Conservation (phyloP, 805 yeast species). For the Suhomyces prunicola region DNA sequence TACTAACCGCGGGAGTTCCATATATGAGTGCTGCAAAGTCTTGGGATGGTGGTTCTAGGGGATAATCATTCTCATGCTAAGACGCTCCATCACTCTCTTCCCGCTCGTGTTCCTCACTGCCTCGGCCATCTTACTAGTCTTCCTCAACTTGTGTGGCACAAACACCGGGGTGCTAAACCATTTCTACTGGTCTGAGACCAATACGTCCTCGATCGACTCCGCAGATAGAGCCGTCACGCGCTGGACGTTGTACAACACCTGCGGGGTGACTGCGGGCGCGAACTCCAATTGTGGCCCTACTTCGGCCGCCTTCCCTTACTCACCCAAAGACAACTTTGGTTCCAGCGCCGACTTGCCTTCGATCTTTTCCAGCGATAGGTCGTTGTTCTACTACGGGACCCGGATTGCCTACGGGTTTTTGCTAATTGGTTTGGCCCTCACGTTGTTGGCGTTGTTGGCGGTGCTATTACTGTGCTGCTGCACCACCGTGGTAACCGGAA, state of each 20-base stretch:
- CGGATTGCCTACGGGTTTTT: slow-evolving; percentile 2
- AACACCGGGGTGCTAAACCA: slow-evolving; percentile 17
- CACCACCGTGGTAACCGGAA: slow-evolving; percentile 6
- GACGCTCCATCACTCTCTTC: slow-evolving; percentile 19
- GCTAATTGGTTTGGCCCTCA: slow-evolving; percentile 58
- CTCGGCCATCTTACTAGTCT: slow-evolving; percentile 19
- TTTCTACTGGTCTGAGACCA: slow-evolving; percentile 27
- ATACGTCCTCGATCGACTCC: slow-evolving; percentile 12
- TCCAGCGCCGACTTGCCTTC: background rate
- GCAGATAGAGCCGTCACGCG: slow-evolving; percentile 13
- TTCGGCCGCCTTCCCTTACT: slow-evolving; percentile 29
- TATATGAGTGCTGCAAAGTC: background rate
- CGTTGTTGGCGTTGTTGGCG: slow-evolving; percentile 47
- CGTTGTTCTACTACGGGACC: slow-evolving; percentile 4
- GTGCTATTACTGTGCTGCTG: slow-evolving; percentile 11
- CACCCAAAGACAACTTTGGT: slow-evolving; percentile 28
- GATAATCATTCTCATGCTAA: slow-evolving; percentile 17
- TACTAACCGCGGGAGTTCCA: background rate
- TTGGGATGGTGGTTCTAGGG: background rate
- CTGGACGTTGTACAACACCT: slow-evolving; percentile 28
- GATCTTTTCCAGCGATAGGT: background rate
- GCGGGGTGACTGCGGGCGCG: slow-evolving; percentile 17
- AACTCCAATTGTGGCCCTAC: slow-evolving; percentile 17
- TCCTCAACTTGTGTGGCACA: slow-evolving; percentile 29
- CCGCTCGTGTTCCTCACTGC: slow-evolving; percentile 25